Percentiles rank a stretch among this genome's conserved stretches.
Evolutionary conservation across 768 basidiomycete species (phyloP).

Genomic region (Naganishia randhawae): DNA sequence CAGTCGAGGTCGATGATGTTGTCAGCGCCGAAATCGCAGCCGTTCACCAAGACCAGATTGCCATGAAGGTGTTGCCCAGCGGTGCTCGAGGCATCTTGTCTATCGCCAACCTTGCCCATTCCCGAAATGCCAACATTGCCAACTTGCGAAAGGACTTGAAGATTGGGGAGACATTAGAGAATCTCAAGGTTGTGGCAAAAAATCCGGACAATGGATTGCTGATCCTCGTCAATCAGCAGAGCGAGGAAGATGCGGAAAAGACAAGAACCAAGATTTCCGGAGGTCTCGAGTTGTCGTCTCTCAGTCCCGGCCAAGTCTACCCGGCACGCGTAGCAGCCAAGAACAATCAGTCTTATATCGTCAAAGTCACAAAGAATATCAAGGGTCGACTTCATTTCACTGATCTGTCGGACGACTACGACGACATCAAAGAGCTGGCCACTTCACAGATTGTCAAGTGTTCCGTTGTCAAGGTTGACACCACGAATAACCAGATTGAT

Average conservation of each 20-base stretch:
- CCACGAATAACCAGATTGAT: constrained; percentile 63
- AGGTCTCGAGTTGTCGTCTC: constrained; percentile 54
- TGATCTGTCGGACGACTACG: constrained; percentile 76
- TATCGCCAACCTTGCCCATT: constrained; percentile 78
- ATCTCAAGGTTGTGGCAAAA: constrained; percentile 82
- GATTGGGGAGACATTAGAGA: constrained; percentile 66
- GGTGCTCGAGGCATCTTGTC: constrained; percentile 77
- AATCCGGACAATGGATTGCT: constrained; percentile 81
- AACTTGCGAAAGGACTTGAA: constrained; percentile 65
- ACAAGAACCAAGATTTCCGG: constrained; percentile 37
- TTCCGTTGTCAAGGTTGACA: constrained; percentile 66
- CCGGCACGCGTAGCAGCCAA: constrained; percentile 76
- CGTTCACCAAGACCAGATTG: constrained; percentile 77
- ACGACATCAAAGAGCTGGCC: constrained; percentile 55
- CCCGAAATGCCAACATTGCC: constrained; percentile 62
- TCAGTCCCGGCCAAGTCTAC: constrained; percentile 69
- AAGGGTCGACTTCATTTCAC: constrained; percentile 76
- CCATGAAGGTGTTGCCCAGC: constrained; percentile 68
- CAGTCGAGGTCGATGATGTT: constrained; percentile 43
- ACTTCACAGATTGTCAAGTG: constrained; percentile 61
- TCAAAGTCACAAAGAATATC: constrained; percentile 71
- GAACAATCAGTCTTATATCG: constrained; percentile 64
- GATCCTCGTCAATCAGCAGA: constrained; percentile 53
- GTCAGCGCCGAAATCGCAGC: constrained; percentile 58
- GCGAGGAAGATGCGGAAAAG: constrained; percentile 12